phyloP scores from a whole-genome alignment of 2,329 filamentous ascomycete species.

The Paracoccidioides brasiliensis region DNA sequence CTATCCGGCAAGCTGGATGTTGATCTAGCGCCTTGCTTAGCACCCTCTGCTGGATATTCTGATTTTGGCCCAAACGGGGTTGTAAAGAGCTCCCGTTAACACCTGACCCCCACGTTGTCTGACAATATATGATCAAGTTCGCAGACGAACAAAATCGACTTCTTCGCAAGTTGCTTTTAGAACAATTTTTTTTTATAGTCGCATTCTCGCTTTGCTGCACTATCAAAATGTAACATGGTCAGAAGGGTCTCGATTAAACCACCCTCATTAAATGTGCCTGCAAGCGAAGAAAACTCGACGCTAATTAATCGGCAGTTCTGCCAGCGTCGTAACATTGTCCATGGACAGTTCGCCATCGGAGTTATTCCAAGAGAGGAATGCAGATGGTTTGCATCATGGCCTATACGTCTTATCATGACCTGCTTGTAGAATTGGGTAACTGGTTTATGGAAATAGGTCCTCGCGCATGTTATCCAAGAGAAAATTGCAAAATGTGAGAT shows the following conservation, averaged over 20 bases:
- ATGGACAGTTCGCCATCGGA: constrained; percentile 1
- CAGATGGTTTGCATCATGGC: no score
- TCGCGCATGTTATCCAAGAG: no score
- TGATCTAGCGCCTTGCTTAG: constrained; percentile 15
- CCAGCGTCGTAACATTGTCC: constrained; percentile 11
- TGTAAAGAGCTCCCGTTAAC: background rate
- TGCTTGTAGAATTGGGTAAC: no score
- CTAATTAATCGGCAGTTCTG: constrained; percentile 18
- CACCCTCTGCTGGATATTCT: constrained; percentile 13
- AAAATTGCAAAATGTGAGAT: no score
- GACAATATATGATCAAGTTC: constrained; percentile 6
- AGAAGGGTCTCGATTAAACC: constrained; percentile 7
- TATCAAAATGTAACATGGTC: constrained; percentile 1
- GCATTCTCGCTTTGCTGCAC: background rate
- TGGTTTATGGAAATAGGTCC: no score
- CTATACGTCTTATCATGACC: no score
- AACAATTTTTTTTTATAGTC: background rate
- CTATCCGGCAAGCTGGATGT: constrained; percentile 16
- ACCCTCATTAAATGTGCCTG: constrained; percentile 9
- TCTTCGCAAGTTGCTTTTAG: constrained; percentile 1
- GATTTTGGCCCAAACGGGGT: background rate
- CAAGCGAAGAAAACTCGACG: constrained; percentile 19
- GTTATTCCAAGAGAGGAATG: no score
- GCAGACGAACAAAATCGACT: constrained; percentile 7
- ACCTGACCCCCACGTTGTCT: constrained; percentile 5